These are phyloP conservation scores for Terana coerulea DNA, from an alignment of 768 basidiomycete species.

Conservation along the genomic window DNA sequence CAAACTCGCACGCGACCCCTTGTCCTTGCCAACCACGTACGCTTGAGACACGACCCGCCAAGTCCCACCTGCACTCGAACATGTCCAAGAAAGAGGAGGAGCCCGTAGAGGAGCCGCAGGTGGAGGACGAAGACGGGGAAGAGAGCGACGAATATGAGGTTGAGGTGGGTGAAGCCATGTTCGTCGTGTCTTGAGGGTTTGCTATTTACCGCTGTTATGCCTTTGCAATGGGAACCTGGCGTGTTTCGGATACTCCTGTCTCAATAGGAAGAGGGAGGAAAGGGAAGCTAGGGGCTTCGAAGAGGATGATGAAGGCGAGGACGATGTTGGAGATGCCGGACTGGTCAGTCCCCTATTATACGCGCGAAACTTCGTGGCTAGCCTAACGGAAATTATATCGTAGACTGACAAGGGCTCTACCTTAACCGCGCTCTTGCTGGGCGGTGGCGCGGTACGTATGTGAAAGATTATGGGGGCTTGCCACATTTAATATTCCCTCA, in stretches of 20 bases:
- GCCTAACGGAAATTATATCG: neutral
- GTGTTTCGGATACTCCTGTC: neutral
- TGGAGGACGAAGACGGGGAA: conserved; percentile 19
- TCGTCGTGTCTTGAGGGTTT: neutral
- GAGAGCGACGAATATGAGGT: conserved; percentile 30
- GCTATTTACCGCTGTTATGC: neutral
- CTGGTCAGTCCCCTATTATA: conserved; percentile 14
- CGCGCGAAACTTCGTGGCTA: neutral
- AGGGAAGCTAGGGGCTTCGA: conserved; percentile 15
- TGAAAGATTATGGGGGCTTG: neutral
- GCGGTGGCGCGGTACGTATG: conserved; percentile 14
- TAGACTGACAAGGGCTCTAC: conserved; percentile 18
- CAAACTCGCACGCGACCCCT: conserved; percentile 4
- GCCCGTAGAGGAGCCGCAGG: conserved; percentile 12
- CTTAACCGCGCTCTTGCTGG: conserved; percentile 25
- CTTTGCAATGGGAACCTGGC: no score
- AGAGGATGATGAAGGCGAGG: conserved; percentile 22
- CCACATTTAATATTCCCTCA: neutral
- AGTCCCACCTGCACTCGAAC: neutral
- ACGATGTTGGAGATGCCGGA: conserved; percentile 14
- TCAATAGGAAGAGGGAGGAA: conserved; percentile 21
- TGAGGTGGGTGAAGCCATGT: conserved; percentile 16
- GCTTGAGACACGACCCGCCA: neutral
- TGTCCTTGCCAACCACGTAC: conserved; percentile 4
- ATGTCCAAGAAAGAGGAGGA: conserved; percentile 13